Base-by-base conservation (phyloP, 352 stramenopile genomes). In the Phytophthora boehmeriae region DNA sequence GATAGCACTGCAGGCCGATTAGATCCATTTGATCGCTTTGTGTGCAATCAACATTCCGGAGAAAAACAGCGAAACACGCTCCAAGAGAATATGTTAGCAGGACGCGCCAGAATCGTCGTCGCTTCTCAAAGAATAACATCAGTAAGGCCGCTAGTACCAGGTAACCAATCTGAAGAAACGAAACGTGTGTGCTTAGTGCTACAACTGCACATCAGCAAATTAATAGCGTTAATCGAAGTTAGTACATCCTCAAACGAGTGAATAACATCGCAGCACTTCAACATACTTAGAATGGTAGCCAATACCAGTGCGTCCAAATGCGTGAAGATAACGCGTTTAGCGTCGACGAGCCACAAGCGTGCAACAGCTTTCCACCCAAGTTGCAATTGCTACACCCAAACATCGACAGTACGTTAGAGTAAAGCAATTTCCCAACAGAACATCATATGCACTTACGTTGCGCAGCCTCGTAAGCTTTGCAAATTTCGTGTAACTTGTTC, bases 141-240 rank as follows among this genome's bases (percentile, higher is more conserved):
- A 92, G 63, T 13, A 92, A 39, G 32, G 88, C 85, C 22, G 87
- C 85, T 8, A 96, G 61, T n/a, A 91, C 71, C 17, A 96, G 59
- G 23, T 93, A 96, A 13, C 87, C 87, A 27, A 90, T 89, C 64
- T 96, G 87, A 39, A 96, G 75, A 41, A 96, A 86, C 2, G 83
- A 94, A 3, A 93, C 85, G 5, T 77, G 66, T 5, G 87, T 93
- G 53, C 87, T 96, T 22, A 96, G 59, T 1, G 83, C 84, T 27
- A 96, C 87, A 32, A 81, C 85, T 94, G 63, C 9, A 70, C 5
- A 47, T 2, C 51, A 20, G 53, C 50, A 19, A 35, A 54, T 10
- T 1, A 4, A 52, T 23, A 11, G 30, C 41, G 49, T 23, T 8
- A 4, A 44, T n/a, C 23, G 44, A 11, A 14, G 20, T 53, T 43